Base-by-base conservation (phyloP, 2,329 filamentous ascomycete species). In the Claviceps capensis region DNA sequence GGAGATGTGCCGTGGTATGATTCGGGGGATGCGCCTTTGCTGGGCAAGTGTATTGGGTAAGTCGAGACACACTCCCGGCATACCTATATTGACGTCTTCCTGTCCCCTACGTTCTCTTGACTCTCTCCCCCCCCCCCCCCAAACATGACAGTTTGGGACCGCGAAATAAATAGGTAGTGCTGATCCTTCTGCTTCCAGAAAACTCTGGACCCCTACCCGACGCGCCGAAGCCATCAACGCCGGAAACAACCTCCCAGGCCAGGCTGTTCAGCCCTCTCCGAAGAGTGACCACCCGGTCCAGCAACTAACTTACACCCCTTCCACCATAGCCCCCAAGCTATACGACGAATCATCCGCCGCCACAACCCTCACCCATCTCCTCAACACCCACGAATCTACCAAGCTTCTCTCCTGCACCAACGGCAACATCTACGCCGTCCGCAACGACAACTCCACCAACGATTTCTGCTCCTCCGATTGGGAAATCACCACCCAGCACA, bases 361-460 rank as follows among this genome's bases (percentile, higher is more conserved):
- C 43, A 59, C 57, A 46, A 56, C 58, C 23, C 60, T 57, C 47
- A 53, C 57, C 4, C 54, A 58, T 0, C 55, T 64, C 5, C 48
- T 61, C 19, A 59, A 60, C 50, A 51, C 56, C 4, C 26, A 19
- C 6, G 50, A 38, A 16, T 55, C 52, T 13, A 56, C 53, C 53
- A 59, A 60, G 50, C 42, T 68, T 34, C 49, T 62, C n/a, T 59
- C 61, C 3, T 69, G 65, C 61, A 57, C 55, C 54, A 60, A 66
- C 54, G 63, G 63, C 52, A 67, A 66, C 55, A n/a, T 66, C n/a
- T 67, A 67, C 52, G 59, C 58, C 19, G 57, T 61, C 16, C 49
- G 38, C 17, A 51, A 50, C 42, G 56, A 57, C n/a, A 53, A 58
- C 49, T 36, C 51, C n/a, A 55, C 54, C 22, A 58, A 52, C 41